phyloP scores from a whole-genome alignment of 306 rosid species.

The Dalbergia cultrata region DNA sequence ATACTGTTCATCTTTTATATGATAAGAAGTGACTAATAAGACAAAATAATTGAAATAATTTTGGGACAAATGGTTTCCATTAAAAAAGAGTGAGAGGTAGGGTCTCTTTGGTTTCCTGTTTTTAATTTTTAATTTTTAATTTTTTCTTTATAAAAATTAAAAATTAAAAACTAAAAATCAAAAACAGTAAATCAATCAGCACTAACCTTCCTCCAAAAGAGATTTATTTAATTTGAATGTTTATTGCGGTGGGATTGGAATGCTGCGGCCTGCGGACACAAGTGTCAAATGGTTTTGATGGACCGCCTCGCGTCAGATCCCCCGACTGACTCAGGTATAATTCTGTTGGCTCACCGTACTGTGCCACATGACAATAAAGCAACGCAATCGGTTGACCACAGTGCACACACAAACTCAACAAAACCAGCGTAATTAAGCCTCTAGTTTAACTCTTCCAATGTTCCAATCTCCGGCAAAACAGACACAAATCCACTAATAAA shows the following conservation, averaged over 20 bases:
- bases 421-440: slow-evolving; percentile 53
- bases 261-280: background rate
- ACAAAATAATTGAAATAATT: no score
- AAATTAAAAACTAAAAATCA: no score
- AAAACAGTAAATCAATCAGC: no score
- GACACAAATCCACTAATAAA: background rate
- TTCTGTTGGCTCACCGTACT: slow-evolving; percentile 36
- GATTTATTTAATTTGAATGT: no score
- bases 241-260: background rate
- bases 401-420: background rate
- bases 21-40: no score
- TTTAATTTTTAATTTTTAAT: no score
- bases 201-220: no score
- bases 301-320: background rate
- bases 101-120: no score
- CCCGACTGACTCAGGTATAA: background rate
- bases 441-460: slow-evolving; percentile 55
- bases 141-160: no score
- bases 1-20: no score
- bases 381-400: background rate
- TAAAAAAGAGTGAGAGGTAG: no score
- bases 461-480: slow-evolving; percentile 44
- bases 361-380: slow-evolving; percentile 16
- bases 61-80: no score
- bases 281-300: slow-evolving; percentile 5